Percentiles rank a stretch among this genome's conserved stretches.
Conservation (phyloP, 2,329 filamentous ascomycete species). For the Scorias spongiosa region DNA sequence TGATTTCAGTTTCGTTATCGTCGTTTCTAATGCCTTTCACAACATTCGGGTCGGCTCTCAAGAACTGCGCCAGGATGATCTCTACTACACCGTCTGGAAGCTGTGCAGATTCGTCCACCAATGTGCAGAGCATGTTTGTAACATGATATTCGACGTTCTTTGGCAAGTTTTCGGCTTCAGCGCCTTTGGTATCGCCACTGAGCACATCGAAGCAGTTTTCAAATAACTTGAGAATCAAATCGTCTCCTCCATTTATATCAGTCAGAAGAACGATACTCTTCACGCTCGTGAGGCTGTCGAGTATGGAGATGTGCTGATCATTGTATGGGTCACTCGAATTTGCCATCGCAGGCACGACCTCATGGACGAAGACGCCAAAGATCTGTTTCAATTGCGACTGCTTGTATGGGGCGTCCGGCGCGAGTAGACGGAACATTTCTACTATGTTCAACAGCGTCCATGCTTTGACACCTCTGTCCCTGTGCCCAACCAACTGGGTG, state of each 20-base stretch:
- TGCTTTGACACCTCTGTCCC: constrained; percentile 84
- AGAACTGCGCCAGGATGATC: constrained; percentile 86
- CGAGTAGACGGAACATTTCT: constrained; percentile 82
- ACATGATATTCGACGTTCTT: constrained; percentile 93
- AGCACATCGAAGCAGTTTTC: constrained; percentile 84
- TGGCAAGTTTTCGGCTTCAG: constrained; percentile 65
- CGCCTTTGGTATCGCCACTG: constrained; percentile 58
- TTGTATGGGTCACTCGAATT: constrained; percentile 84
- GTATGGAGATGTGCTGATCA: constrained; percentile 79
- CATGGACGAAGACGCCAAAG: constrained; percentile 74
- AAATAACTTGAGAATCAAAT: constrained; percentile 68
- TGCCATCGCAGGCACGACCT: constrained; percentile 69
- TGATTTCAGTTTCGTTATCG: constrained; percentile 28
- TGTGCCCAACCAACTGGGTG: constrained; percentile 71
- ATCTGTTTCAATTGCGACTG: constrained; percentile 88
- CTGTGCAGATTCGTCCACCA: constrained; percentile 72
- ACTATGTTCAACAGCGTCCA: constrained; percentile 81
- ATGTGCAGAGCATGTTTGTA: constrained; percentile 65
- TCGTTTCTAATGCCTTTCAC: constrained; percentile 14
- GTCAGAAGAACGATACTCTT: constrained; percentile 88
- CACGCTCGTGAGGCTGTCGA: constrained; percentile 76
- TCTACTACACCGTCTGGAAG: constrained; percentile 75
- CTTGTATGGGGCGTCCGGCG: constrained; percentile 88
- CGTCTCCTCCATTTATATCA: constrained; percentile 70
- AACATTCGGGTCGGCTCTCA: constrained; percentile 62